Base-by-base conservation (phyloP, 148 eudicot species). In the Mesembryanthemum crystallinum region DNA sequence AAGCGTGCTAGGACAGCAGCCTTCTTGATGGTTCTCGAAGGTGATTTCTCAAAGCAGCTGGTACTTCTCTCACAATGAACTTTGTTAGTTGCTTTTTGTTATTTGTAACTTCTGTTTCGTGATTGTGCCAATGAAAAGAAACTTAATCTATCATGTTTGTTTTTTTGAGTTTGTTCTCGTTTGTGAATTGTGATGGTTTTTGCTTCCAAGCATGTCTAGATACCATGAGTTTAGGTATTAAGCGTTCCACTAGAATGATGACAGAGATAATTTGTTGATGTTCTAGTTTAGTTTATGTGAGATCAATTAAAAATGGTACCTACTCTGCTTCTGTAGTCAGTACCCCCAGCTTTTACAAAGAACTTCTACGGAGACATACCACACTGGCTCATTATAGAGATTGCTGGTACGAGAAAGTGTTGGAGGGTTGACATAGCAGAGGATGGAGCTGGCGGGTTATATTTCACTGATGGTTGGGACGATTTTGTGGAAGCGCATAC, bases 371-470 rank as follows among this genome's bases (percentile, higher is more conserved):
- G 77, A 67, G 54, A 66, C 29, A 60, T 79, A 43, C 82, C 78
- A 58, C 74, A 63, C 0, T 79, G 82, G 82, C 58, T 79, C 72
- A 63, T 79, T 65, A 30, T 79, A 67, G 82, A 79, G 58, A 68
- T 67, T 33, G 60, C 69, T 59, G 82, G 77, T 59, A 67, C 77
- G n/a, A 70, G 82, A 68, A 73, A 79, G 73, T 64, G 82, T 52
- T 79, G 82, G 82, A 67, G 77, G 60, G 74, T 79, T 7, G 82
- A 79, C 67, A 47, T 76, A 45, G 73, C 47, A 59, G 45, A 67
- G 54, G 68, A 79, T 21, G 68, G 5, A 29, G 60, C 25, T 60
- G 77, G 78, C 24, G 32, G 55, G 32, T 20, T 67, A 18, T 58
- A 43, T 66, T 54, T 79, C 29, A 43, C 33, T 47, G 47, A 73